Evolutionary conservation across 2,329 filamentous ascomycete genomes (phyloP).

Genomic region (Fusarium burgessii): DNA sequence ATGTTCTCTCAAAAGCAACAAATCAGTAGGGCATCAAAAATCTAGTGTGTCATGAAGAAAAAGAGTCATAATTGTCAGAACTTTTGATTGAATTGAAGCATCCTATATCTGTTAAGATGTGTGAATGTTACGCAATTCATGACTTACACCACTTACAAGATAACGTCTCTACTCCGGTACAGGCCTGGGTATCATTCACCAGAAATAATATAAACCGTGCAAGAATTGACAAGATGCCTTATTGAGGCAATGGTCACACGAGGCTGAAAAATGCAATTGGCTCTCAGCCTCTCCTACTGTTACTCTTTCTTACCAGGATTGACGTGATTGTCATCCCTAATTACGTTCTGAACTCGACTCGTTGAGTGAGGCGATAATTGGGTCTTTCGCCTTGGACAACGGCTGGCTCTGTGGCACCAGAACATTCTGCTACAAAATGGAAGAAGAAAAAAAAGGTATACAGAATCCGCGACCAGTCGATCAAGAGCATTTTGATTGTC

Average conservation of each 20-base stretch:
- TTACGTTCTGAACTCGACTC: slow-evolving; percentile 20
- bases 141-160: slow-evolving; percentile 4
- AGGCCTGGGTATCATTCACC: slow-evolving; percentile 10
- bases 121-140: not conserved
- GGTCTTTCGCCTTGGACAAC: slow-evolving; percentile 27
- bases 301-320: slow-evolving; percentile 10
- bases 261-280: slow-evolving; percentile 26
- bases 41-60: not conserved
- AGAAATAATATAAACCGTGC: not conserved
- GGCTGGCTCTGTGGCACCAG: slow-evolving; percentile 22
- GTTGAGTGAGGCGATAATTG: slow-evolving; percentile 35
- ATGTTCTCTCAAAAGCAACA: not conserved
- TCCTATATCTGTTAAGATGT: not conserved
- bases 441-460: not conserved
- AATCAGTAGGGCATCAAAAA: not conserved
- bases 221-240: slow-evolving; percentile 3
- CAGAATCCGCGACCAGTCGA: not conserved
- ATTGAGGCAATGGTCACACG: not conserved
- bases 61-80: not conserved
- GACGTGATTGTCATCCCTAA: slow-evolving; percentile 15
- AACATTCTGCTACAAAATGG: not conserved
- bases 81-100: not conserved
- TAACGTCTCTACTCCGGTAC: not conserved
- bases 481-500: not conserved
- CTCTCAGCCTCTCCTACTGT: not conserved